Base-by-base conservation (phyloP, 1,284 basidiomycete genomes). In the Heterobasidion irregulare region DNA sequence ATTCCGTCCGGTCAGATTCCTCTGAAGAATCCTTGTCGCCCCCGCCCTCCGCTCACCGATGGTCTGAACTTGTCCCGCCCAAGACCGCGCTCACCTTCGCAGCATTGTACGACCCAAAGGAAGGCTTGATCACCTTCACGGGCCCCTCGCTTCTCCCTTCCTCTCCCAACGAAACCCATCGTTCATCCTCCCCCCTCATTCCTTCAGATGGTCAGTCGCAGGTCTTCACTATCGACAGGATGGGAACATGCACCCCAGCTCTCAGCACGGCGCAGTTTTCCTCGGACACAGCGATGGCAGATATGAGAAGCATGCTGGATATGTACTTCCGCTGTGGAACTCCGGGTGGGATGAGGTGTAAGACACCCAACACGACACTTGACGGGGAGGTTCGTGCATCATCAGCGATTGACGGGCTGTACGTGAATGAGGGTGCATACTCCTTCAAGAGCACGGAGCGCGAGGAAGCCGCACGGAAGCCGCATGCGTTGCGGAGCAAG, bases 41-140 rank as follows among this genome's bases (percentile, higher is more conserved):
- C 19, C 32, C 49, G 8, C 38, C 46, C 16, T 19, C 47, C 60
- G 60, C 57, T 19, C 69, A 66, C 52, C 74, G 76, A 44, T 83
- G 80, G 80, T 82, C 80, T 10, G 75, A 80, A 45, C 66, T 81
- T 53, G 69, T 80, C 9, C 79, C 80, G 18, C 78, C 80, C 5
- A 75, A 77, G 55, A 71, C 76, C 32, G 79, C 75, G 2, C 70
- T 83, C 58, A 79, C 76, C 8, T 83, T 83, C 60, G 80, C 79
- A 6, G 79, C 80, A 7, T 66, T 83, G 44, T 82, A 77, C 76
- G 80, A 83, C 58, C 74, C 76, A 3, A 73, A 76, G 1, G 76
- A 80, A 10, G 81, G 78, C 32, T 73, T 82, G 63, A 72, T 81
- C 58, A 75, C 76, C 26, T 83, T 83, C 66, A 78, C 79, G 2